Percentiles rank a stretch among this genome's conserved stretches.
These are phyloP conservation scores for Blyttiomyces sp. DNA, from an alignment of 371 early-diverging fungal genomes.

Conservation along the genomic window DNA sequence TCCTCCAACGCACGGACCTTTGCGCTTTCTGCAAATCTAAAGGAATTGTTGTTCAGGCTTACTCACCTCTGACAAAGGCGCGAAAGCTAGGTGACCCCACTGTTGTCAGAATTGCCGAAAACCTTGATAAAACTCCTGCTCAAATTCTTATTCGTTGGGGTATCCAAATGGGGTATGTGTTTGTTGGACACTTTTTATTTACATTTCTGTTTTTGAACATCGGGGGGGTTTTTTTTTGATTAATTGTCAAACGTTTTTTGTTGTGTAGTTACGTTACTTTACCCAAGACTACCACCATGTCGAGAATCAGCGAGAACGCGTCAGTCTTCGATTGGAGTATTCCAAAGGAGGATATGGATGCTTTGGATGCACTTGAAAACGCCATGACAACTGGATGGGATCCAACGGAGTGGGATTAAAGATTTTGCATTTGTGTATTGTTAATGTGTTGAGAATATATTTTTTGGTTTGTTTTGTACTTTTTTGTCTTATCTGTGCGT, in stretches of 20 bases:
- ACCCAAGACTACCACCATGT: slow-evolving; percentile 58
- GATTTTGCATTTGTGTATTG: no score
- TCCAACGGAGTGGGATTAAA: slow-evolving; percentile 11
- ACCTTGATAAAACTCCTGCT: slow-evolving; percentile 61
- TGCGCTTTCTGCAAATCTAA: slow-evolving; percentile 67
- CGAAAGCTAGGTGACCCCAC: slow-evolving; percentile 37
- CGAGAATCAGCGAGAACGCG: slow-evolving; percentile 53
- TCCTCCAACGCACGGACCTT: slow-evolving; percentile 70
- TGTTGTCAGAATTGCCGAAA: slow-evolving; percentile 47
- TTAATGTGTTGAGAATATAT: no score
- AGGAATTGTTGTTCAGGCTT: slow-evolving; percentile 73
- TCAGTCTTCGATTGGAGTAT: slow-evolving; percentile 55
- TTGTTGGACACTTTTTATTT: no score
- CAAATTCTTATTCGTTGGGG: slow-evolving; percentile 77
- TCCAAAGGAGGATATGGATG: slow-evolving; percentile 51
- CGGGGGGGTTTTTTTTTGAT: no score
- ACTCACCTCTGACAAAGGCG: slow-evolving; percentile 74
- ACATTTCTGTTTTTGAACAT: no score
- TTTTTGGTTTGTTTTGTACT: no score
- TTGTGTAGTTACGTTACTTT: slow-evolving; percentile 45
- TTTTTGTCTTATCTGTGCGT: no score
- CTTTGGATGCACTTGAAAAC: slow-evolving; percentile 35
- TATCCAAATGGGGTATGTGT: slow-evolving; percentile 53
- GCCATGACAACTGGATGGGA: slow-evolving; percentile 15
- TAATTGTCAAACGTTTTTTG: no score